Evolutionary conservation across 345 rosid species (phyloP).

Genomic region (Corchorus olitorius): DNA sequence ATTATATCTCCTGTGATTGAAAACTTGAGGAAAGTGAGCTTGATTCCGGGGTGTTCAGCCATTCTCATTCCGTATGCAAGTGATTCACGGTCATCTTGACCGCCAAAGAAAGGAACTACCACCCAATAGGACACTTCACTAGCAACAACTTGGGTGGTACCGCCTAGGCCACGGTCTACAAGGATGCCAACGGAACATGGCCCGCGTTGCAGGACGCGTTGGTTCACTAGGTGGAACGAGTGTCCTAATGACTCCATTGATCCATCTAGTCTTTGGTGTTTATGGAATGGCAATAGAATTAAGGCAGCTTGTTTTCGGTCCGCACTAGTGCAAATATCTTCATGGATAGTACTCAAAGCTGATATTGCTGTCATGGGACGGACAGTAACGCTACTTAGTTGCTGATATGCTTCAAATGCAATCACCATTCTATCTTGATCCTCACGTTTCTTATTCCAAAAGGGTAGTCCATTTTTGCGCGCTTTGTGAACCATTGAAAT

Average conservation of each 20-base stretch:
- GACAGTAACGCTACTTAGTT: constrained; percentile 60
- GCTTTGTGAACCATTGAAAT: constrained; percentile 84
- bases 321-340: constrained; percentile 65
- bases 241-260: constrained; percentile 64
- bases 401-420: constrained; percentile 70
- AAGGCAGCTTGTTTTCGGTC: constrained; percentile 57
- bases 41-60: constrained; percentile 67
- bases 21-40: constrained; percentile 42
- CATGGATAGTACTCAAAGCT: constrained; percentile 50
- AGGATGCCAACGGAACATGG: constrained; percentile 79
- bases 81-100: constrained; percentile 61
- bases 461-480: constrained; percentile 64
- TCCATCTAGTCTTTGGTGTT: constrained; percentile 62
- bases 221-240: constrained; percentile 47
- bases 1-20: constrained; percentile 12
- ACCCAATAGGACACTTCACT: constrained; percentile 58
- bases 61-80: constrained; percentile 52
- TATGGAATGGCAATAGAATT: constrained; percentile 70
- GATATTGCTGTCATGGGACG: constrained; percentile 88
- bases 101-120: constrained; percentile 52
- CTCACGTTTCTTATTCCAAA: constrained; percentile 55
- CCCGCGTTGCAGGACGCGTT: constrained; percentile 46
- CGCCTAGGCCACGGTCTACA: constrained; percentile 78
- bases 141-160: constrained; percentile 58
- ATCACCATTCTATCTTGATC: constrained; percentile 56